Evolutionary conservation across 768 basidiomycete genomes (phyloP).

Genomic region (Tulasnella sp.): DNA sequence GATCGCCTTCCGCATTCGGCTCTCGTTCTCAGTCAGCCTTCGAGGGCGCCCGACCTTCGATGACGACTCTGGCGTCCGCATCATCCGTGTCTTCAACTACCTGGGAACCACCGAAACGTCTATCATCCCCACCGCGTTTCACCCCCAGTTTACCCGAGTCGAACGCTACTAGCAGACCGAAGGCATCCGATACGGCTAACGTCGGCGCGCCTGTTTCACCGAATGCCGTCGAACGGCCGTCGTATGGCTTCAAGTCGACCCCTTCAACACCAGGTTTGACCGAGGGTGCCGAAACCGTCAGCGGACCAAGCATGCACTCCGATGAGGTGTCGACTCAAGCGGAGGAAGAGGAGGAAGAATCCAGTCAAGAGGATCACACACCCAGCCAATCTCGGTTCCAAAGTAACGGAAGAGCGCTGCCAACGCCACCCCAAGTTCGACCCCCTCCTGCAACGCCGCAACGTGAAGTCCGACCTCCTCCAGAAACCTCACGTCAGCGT

Average conservation of each 20-base stretch:
- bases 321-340: neutral
- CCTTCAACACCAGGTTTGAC: conserved; percentile 4
- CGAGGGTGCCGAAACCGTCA: neutral
- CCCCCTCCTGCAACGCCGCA: neutral
- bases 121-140: neutral
- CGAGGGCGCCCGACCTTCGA: neutral
- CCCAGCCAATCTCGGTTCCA: neutral
- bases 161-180: neutral
- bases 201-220: no score
- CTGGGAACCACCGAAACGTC: neutral
- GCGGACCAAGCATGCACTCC: neutral
- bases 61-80: neutral
- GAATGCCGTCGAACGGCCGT: no score
- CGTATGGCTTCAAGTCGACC: neutral
- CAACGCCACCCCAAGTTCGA: neutral
- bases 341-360: conserved; percentile 2
- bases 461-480: neutral
- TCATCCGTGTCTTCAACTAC: neutral
- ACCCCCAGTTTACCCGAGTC: neutral
- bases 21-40: neutral
- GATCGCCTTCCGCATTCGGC: conserved; percentile 20
- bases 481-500: neutral
- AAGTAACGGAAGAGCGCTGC: no score
- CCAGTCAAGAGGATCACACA: neutral
- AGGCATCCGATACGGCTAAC: no score